Evolutionary conservation across 2,329 filamentous ascomycete species (phyloP).

Genomic region (Lachnellula hyalina): DNA sequence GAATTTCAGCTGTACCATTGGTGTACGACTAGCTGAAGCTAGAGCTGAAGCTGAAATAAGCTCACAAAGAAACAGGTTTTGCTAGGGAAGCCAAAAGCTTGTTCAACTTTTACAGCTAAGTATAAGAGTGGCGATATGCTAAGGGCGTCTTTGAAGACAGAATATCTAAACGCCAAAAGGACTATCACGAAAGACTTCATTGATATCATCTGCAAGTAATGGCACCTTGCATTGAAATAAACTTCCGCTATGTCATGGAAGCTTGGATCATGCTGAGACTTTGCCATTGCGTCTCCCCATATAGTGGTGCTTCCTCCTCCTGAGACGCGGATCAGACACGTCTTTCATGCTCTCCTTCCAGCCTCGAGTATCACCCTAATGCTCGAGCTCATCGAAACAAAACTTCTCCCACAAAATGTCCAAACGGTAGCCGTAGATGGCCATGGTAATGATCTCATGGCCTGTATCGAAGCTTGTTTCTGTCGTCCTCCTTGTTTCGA

Average conservation of each 20-base stretch:
- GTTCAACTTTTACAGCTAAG: no score
- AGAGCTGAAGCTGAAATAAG: no score
- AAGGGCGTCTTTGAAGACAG: no score
- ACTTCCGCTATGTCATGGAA: not conserved
- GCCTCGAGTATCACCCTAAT: not conserved
- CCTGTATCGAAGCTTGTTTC: not conserved
- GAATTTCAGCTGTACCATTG: no score
- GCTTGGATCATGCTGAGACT: not conserved
- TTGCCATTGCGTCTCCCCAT: not conserved
- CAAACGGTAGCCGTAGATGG: not conserved
- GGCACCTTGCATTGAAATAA: not conserved
- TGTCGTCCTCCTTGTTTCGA: not conserved
- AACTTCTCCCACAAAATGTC: not conserved
- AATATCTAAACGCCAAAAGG: no score
- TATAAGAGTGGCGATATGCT: no score
- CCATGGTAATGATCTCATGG: not conserved
- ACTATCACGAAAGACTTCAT: no score
- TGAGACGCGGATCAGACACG: not conserved
- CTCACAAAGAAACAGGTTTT: no score
- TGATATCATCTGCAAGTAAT: no score
- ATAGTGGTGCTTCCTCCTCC: not conserved
- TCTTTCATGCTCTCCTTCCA: not conserved
- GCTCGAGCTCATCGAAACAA: not conserved
- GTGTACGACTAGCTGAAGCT: no score
- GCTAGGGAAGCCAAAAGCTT: no score